Conservation (phyloP, 2,329 filamentous ascomycete species). For the Ceratocystis papillata region DNA sequence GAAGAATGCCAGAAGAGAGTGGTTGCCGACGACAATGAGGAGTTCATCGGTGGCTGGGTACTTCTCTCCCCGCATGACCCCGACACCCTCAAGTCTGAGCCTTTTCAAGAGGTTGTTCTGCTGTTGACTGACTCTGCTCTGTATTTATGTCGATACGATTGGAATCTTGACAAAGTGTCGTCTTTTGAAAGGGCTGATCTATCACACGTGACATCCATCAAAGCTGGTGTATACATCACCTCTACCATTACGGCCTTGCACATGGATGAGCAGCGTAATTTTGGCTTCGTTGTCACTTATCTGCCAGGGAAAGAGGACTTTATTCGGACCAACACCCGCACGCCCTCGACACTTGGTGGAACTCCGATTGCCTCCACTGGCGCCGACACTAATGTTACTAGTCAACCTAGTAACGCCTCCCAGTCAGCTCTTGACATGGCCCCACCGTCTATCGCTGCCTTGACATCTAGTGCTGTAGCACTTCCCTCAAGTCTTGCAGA, state of each 20-base stretch:
- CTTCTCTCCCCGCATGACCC: conserved; percentile 64
- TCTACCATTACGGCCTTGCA: conserved; percentile 71
- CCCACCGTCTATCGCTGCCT: conserved; percentile 19
- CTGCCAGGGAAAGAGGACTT: conserved; percentile 59
- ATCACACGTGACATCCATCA: conserved; percentile 59
- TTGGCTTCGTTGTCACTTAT: conserved; percentile 74
- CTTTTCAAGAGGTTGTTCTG: conserved; percentile 80
- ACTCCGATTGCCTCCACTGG: background rate
- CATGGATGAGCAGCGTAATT: conserved; percentile 65
- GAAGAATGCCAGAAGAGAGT: conserved; percentile 81
- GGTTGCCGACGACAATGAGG: conserved; percentile 70
- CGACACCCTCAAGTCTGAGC: conserved; percentile 59
- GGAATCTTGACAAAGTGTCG: conserved; percentile 87
- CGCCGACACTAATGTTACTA: background rate
- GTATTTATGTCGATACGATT: conserved; percentile 87
- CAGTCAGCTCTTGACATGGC: conserved; percentile 5
- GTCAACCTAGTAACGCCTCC: background rate
- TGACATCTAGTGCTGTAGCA: conserved; percentile 25
- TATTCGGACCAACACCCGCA: conserved; percentile 73
- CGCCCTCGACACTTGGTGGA: conserved; percentile 48
- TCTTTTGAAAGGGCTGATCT: conserved; percentile 82
- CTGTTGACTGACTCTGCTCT: conserved; percentile 74
- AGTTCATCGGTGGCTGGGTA: conserved; percentile 82
- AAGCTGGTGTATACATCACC: conserved; percentile 79
- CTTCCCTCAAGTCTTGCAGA: conserved; percentile 34